These are phyloP conservation scores for Aspergillus sp. DNA, from an alignment of 2,329 filamentous ascomycete genomes.

Conservation along the genomic window DNA sequence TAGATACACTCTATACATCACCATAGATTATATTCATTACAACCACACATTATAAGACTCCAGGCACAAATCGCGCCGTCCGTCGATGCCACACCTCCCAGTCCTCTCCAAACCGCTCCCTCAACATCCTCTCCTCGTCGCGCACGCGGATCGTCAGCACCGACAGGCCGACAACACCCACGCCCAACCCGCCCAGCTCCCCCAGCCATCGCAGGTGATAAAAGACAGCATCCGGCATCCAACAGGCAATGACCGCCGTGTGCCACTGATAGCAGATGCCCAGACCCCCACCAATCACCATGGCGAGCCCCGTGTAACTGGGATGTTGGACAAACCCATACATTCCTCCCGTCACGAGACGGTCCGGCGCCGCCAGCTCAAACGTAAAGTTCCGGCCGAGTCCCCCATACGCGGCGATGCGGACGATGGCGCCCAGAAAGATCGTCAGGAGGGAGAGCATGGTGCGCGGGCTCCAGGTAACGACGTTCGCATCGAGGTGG, in stretches of 20 bases:
- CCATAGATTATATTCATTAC: background rate
- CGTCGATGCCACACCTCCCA: slow-evolving; percentile 51
- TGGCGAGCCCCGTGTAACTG: slow-evolving; percentile 48
- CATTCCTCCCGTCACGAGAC: slow-evolving; percentile 48
- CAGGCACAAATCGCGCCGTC: slow-evolving; percentile 53
- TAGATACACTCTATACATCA: background rate
- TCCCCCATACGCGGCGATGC: slow-evolving; percentile 41
- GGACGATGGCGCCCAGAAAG: slow-evolving; percentile 23
- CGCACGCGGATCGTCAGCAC: slow-evolving; percentile 37
- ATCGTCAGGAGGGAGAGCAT: slow-evolving; percentile 10
- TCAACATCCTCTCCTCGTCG: slow-evolving; percentile 54
- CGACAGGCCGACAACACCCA: slow-evolving; percentile 11
- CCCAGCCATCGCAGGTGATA: background rate
- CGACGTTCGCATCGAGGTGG: slow-evolving; percentile 16
- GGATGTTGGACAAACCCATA: slow-evolving; percentile 54
- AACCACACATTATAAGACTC: slow-evolving; percentile 20
- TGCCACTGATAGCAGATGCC: slow-evolving; percentile 39
- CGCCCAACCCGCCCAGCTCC: background rate
- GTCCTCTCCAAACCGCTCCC: slow-evolving; percentile 44
- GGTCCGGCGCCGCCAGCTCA: slow-evolving; percentile 47
- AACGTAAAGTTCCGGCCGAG: slow-evolving; percentile 57
- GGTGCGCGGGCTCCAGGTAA: slow-evolving; percentile 25
- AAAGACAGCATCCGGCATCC: slow-evolving; percentile 18
- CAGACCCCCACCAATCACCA: background rate
- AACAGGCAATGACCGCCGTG: slow-evolving; percentile 37